Conservation (phyloP, 2,329 filamentous ascomycete genomes). For the Apiospora koreana region DNA sequence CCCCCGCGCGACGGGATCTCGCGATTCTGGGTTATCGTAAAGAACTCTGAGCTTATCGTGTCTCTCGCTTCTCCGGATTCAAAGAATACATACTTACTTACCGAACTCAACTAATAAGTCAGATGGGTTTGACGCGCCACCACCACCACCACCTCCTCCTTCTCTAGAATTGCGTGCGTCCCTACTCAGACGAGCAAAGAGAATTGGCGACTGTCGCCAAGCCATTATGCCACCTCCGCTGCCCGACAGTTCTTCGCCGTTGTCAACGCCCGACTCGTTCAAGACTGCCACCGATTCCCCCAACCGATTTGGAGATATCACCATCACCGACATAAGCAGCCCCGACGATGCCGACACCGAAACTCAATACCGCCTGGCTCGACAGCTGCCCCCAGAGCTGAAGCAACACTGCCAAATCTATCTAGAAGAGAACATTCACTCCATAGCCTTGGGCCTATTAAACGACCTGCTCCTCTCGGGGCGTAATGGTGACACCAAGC, state of each 20-base stretch:
- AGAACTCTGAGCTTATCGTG: neutral
- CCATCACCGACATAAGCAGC: conserved; percentile 23
- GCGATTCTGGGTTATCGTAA: neutral
- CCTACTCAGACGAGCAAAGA: neutral
- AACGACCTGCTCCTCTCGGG: conserved; percentile 53
- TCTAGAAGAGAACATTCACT: conserved; percentile 72
- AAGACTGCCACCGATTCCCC: conserved; percentile 25
- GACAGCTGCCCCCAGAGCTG: conserved; percentile 62
- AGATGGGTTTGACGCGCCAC: neutral
- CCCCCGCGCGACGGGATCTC: neutral
- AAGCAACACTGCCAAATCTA: conserved; percentile 69
- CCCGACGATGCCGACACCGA: conserved; percentile 19
- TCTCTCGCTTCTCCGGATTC: neutral
- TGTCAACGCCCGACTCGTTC: conserved; percentile 26
- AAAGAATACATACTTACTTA: no score
- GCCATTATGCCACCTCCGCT: conserved; percentile 19
- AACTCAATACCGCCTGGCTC: conserved; percentile 52
- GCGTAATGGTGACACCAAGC: conserved; percentile 15
- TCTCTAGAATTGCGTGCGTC: neutral
- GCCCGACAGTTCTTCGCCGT: conserved; percentile 18
- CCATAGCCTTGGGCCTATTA: conserved; percentile 63
- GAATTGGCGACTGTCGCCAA: neutral
- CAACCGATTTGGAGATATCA: conserved; percentile 15
- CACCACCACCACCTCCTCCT: neutral
- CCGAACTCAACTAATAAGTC: neutral